These are phyloP conservation scores for Clonostachys sp. DNA, from an alignment of 2,329 filamentous ascomycete genomes.

Conservation along the genomic window DNA sequence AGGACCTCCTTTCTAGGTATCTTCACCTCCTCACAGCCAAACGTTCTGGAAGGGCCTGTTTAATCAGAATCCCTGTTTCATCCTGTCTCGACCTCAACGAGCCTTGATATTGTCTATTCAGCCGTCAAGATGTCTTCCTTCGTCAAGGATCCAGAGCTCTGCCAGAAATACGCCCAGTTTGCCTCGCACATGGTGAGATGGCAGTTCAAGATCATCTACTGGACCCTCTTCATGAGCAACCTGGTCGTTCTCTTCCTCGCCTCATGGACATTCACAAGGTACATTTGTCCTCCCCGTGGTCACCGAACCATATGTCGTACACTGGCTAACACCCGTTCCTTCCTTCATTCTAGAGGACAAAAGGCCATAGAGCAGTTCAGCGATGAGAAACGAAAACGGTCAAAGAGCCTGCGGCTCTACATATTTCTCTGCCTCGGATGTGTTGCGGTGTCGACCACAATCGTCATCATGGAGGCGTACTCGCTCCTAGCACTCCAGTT, in stretches of 20 bases:
- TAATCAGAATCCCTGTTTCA: too few species aligned
- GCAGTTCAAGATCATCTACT: conserved; percentile 42
- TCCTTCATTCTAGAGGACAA: conserved; percentile 19
- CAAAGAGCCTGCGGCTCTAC: conserved; percentile 30
- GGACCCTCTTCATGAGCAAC: conserved; percentile 37
- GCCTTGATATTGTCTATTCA: neutral
- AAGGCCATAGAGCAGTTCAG: conserved; percentile 27
- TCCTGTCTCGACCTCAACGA: too few species aligned
- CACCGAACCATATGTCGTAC: neutral
- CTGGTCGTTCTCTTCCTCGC: conserved; percentile 36
- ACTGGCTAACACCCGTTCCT: neutral
- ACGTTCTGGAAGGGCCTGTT: too few species aligned
- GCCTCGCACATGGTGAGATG: conserved; percentile 31
- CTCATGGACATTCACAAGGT: conserved; percentile 35
- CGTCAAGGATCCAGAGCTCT: conserved; percentile 19
- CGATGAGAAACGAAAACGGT: conserved; percentile 20
- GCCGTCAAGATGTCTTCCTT: conserved; percentile 2
- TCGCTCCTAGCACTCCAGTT: conserved; percentile 49
- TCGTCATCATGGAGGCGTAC: conserved; percentile 51
- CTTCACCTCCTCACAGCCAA: too few species aligned
- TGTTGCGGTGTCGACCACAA: conserved; percentile 34
- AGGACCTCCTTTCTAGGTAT: too few species aligned
- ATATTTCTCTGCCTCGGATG: conserved; percentile 38
- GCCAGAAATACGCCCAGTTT: conserved; percentile 35
- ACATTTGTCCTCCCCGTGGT: conserved; percentile 6